Base-by-base conservation (phyloP, 176 grass and related monocot genomes). In the Juncus inflexus region DNA sequence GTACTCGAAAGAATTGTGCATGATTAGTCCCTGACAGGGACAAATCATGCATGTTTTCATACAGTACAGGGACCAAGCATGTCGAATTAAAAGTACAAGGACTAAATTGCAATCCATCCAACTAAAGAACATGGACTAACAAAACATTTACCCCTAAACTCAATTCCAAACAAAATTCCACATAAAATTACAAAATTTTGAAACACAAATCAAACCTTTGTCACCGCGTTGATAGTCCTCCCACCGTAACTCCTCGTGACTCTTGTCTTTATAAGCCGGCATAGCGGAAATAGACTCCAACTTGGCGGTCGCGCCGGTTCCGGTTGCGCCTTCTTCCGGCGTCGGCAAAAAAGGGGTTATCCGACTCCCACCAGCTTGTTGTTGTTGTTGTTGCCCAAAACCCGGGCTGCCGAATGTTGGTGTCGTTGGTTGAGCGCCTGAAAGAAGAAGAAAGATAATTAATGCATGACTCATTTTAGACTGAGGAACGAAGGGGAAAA, bases 161-260 rank as follows among this genome's bases (percentile, higher is more conserved):
- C 16, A 7, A 59, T 60, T 15, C 40, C 4, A 74, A 73, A 73
- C 1, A 39, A 35, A 36, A 55, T 50, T 55, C 15, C 67, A 69
- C 43, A 28, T 28, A 28, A 28, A 28, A 28, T 28, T 28, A 28
- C 19, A 28, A 28, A 28, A 28, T 28, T 28, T 28, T 28, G 19
- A 28, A 28, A 28, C 19, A 28, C 19, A 28, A 54, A 54, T 11
- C 50, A 12, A 2, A 91, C 89, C 89, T 84, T 88, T 94, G 58
- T 94, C 89, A 69, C 89, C 84, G 39, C 81, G 84, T 64, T 94
- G 89, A 75, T 94, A 94, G 65, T 94, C 89, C 58, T 94, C 89
- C 84, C 89, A 94, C 70, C 89, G 84, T 75, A 96, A 58, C 69
- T 96, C 92, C 81, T 96, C 92, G 75, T 96, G 92, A 74, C 92